A percentile compares a stretch with the other conserved stretches of the same genome.
Conservation (phyloP, 768 basidiomycete genomes). For the Coprinopsis sp. region DNA sequence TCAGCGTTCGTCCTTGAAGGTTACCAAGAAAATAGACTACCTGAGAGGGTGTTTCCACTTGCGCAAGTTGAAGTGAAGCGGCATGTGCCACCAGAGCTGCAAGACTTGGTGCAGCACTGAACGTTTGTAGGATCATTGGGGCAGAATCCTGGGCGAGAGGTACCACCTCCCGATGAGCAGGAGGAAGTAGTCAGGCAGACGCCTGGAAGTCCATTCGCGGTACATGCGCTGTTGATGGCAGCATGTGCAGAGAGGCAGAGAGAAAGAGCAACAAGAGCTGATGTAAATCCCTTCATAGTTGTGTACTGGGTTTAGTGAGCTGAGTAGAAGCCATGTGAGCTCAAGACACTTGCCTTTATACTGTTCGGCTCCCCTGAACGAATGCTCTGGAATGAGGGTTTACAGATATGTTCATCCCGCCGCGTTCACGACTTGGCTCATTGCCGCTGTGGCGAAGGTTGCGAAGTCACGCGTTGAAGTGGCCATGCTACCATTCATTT, state of each 20-base stretch:
- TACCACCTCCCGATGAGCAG: constrained; percentile 21
- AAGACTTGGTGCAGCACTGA: constrained; percentile 25
- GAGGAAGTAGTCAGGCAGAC: constrained; percentile 21
- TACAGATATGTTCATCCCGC: too few species aligned
- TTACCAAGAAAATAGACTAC: constrained; percentile 8
- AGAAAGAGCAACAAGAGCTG: constrained; percentile 5
- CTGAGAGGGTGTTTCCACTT: constrained; percentile 19
- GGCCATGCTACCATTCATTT: too few species aligned
- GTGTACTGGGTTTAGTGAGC: too few species aligned
- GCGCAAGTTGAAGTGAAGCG: constrained; percentile 20
- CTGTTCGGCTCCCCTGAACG: too few species aligned
- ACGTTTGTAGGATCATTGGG: constrained; percentile 25
- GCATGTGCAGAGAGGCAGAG: constrained; percentile 7
- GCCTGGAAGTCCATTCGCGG: constrained; percentile 20
- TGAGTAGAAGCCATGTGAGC: too few species aligned
- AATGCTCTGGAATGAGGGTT: too few species aligned
- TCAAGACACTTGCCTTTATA: too few species aligned
- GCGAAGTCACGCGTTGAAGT: too few species aligned
- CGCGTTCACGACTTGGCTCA: too few species aligned
- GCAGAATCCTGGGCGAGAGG: constrained; percentile 20
- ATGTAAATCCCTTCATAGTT: too few species aligned
- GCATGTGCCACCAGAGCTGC: constrained; percentile 23
- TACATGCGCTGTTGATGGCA: constrained; percentile 21
- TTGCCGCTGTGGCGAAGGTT: too few species aligned
- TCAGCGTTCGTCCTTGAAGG: not conserved